phyloP scores from a whole-genome alignment of 176 grass and related monocot species.

The Cenchrus purpureus region DNA sequence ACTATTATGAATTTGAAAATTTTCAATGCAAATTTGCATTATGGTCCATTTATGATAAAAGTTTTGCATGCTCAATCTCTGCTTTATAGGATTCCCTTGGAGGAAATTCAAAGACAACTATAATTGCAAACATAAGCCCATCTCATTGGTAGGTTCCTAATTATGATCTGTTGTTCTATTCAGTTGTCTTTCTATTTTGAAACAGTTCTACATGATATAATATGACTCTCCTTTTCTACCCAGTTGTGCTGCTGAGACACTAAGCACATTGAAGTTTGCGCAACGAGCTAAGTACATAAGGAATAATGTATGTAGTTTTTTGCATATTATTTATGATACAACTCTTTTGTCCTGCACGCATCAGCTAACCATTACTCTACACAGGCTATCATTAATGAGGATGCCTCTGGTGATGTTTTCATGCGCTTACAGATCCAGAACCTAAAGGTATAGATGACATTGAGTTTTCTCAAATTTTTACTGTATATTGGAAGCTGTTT shows the following conservation, averaged over 20 bases:
- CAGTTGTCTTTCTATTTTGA: background rate
- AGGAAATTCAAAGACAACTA: conserved; percentile 98
- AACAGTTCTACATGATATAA: conserved; percentile 10
- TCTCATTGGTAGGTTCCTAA: conserved; percentile 70
- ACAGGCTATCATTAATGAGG: conserved; percentile 93
- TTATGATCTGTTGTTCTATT: background rate
- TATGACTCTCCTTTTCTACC: conserved; percentile 34
- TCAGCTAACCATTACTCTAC: conserved; percentile 32
- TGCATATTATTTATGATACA: background rate
- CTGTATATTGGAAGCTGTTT: background rate
- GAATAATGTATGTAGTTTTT: conserved; percentile 74
- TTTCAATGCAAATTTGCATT: background rate
- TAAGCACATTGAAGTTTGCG: conserved; percentile 98
- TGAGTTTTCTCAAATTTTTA: background rate
- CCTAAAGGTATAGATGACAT: conserved; percentile 69
- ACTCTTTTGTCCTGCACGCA: conserved; percentile 11
- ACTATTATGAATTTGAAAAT: conserved; percentile 24
- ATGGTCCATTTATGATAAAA: background rate
- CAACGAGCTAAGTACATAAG: conserved; percentile 96
- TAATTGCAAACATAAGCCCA: conserved; percentile 99
- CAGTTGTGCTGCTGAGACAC: conserved; percentile 88
- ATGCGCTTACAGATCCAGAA: conserved; percentile 96
- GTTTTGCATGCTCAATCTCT: conserved; percentile 31
- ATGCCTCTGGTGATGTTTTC: conserved; percentile 92
- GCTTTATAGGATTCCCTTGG: conserved; percentile 86